A percentile compares a stretch with the other conserved stretches of the same genome.
Conservation (phyloP, 805 yeast species). For the Wickerhamiella sorbophila region DNA sequence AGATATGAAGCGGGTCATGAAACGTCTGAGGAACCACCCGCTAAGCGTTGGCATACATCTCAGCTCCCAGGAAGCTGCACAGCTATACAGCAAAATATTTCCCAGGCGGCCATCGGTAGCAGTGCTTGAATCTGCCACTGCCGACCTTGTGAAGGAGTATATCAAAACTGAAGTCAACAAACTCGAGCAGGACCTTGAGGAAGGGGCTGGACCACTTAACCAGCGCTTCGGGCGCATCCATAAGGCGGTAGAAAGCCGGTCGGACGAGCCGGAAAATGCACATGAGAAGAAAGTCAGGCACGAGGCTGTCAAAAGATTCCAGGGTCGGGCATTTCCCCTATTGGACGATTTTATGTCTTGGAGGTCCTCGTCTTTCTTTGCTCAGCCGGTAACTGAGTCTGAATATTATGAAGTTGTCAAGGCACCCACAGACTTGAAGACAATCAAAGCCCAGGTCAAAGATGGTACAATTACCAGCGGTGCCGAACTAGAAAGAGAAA, state of each 20-base stretch:
- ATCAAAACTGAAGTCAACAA: background rate
- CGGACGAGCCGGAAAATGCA: constrained; percentile 1
- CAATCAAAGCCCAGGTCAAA: constrained; percentile 42
- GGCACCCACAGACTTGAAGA: constrained; percentile 55
- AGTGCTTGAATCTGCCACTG: background rate
- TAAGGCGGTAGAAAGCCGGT: background rate
- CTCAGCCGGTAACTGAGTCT: constrained; percentile 49
- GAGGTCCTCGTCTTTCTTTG: constrained; percentile 58
- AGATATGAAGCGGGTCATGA: background rate
- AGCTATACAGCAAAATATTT: constrained; percentile 1
- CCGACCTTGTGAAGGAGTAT: background rate
- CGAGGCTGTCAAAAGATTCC: constrained; percentile 38
- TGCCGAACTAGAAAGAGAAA: constrained; percentile 47
- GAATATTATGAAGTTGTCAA: constrained; percentile 49
- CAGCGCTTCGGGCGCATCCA: background rate
- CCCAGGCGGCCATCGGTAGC: background rate
- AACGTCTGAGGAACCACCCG: background rate
- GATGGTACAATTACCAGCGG: constrained; percentile 38
- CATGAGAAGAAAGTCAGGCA: background rate
- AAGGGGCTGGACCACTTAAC: background rate
- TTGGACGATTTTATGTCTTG: constrained; percentile 53
- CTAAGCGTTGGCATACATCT: background rate
- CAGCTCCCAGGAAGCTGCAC: background rate
- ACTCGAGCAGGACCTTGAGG: background rate
- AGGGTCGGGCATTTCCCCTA: constrained; percentile 44